Conservation (phyloP, 768 basidiomycete genomes). For the Hygrocybe coccinea region DNA sequence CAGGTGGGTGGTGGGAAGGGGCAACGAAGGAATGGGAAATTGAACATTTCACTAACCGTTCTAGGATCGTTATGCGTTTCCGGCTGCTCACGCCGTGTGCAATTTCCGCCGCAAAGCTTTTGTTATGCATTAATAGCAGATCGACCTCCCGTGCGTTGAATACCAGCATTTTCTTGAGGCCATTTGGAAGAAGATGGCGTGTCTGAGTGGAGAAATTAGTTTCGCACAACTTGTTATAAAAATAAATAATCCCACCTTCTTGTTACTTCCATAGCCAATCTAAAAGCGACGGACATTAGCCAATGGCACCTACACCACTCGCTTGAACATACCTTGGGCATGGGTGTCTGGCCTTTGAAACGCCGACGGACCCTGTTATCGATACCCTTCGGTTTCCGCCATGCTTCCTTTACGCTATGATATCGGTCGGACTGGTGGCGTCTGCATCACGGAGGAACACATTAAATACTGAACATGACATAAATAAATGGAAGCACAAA, state of each 20-base stretch:
- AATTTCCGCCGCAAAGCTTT: constrained; percentile 91
- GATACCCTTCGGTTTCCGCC: constrained; percentile 99
- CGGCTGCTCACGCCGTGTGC: constrained; percentile 95
- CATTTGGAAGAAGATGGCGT: constrained; percentile 91
- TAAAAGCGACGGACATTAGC: too few species aligned
- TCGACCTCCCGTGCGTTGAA: constrained; percentile 92
- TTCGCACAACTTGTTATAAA: too few species aligned
- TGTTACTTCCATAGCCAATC: constrained; percentile 90
- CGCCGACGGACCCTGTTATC: constrained; percentile 95
- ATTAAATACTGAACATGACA: constrained; percentile 6
- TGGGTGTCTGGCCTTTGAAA: constrained; percentile 92
- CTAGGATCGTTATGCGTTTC: constrained; percentile 87
- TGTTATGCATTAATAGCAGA: constrained; percentile 97
- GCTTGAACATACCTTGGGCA: constrained; percentile 94
- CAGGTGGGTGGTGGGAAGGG: too few species aligned
- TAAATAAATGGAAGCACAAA: constrained; percentile 34
- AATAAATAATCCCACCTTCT: constrained; percentile 46
- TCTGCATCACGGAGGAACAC: constrained; percentile 37
- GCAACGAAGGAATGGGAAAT: not conserved
- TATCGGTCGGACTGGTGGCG: constrained; percentile 99
- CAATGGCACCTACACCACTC: too few species aligned
- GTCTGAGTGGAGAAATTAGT: constrained; percentile 50
- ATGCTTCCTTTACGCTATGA: constrained; percentile 94
- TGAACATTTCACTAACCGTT: constrained; percentile 62
- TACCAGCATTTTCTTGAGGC: constrained; percentile 93